phyloP scores from a whole-genome alignment of 164 flowering plant genomes.

The Magnolia changhungtana region DNA sequence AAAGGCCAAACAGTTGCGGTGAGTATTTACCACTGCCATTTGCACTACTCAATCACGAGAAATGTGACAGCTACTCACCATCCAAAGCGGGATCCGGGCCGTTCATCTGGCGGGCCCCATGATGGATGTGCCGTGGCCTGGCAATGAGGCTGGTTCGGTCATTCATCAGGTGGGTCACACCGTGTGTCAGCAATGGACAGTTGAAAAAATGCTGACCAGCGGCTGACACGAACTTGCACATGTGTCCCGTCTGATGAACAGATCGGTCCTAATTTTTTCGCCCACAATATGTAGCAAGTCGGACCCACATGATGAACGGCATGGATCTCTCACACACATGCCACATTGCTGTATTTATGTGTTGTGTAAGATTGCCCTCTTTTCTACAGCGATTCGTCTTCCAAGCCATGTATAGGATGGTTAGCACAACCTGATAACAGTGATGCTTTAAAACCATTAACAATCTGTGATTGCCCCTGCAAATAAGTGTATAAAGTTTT shows the following conservation, averaged over 20 bases:
- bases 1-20: constrained; percentile 32
- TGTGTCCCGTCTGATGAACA: not conserved
- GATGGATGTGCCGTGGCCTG: not conserved
- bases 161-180: not conserved
- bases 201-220: not conserved
- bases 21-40: constrained; percentile 5
- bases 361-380: too few relatives aligned
- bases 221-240: not conserved
- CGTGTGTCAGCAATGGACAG: not conserved
- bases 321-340: not conserved
- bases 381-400: too few relatives aligned
- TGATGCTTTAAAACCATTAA: too few relatives aligned
- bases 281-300: not conserved
- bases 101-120: not conserved
- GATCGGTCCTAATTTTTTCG: not conserved
- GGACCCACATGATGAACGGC: not conserved
- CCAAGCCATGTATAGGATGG: too few relatives aligned
- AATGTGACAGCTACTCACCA: too few relatives aligned
- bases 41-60: not conserved
- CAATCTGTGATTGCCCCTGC: too few relatives aligned
- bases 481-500: too few relatives aligned
- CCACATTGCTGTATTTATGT: too few relatives aligned
- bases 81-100: not conserved
- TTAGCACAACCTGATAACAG: too few relatives aligned
- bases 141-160: not conserved